Evolutionary conservation across 768 basidiomycete species (phyloP), one percentile per base, ranked within the genome.

Genomic region (Mycena haematopus): DNA sequence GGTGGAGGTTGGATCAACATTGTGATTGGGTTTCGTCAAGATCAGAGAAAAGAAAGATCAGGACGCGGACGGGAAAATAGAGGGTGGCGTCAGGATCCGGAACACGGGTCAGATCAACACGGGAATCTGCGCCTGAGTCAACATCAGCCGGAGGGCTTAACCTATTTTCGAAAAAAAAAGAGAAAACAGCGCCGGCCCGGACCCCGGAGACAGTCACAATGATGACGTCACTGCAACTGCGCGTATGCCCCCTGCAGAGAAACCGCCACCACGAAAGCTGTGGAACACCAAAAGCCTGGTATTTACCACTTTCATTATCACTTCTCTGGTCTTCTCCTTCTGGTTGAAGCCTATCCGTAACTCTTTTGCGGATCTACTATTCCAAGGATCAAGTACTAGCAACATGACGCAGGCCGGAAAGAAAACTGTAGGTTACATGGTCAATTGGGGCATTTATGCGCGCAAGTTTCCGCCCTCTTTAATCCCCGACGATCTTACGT

Each of bases 381-480:
- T 53, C 36, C 51, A 29, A 38, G 29, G 13, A 19, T n/a, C 56
- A 22, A 24, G 9, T 21, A 40, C 15, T n/a, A 31, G 3, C 65
- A 65, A 72, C 19, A 80, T 83, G 77, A 76, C 80, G 51, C 64
- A 69, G n/a, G n/a, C n/a, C 56, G 70, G 86, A 64, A 93, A 91
- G 74, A 86, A 86, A 72, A 92, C 88, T 63, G 84, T 93, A 68
- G 91, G 90, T 81, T 93, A 92, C 69, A 92, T 91, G 66, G 89
- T 91, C 2, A 92, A 92, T 69, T 93, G 91, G 95, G 96, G 94
- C 6, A 98, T 99, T 36, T 99, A 99, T 72, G 97, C 87, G 27
- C 84, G 96, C 62, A 96, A 95, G 75, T 99, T 85, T 74, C 91
- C 90, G 36, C 96, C 96, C 1, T 88, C 89, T 3, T 73, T 85